Base-by-base conservation (phyloP, 768 basidiomycete species). In the Serendipita vermifera region DNA sequence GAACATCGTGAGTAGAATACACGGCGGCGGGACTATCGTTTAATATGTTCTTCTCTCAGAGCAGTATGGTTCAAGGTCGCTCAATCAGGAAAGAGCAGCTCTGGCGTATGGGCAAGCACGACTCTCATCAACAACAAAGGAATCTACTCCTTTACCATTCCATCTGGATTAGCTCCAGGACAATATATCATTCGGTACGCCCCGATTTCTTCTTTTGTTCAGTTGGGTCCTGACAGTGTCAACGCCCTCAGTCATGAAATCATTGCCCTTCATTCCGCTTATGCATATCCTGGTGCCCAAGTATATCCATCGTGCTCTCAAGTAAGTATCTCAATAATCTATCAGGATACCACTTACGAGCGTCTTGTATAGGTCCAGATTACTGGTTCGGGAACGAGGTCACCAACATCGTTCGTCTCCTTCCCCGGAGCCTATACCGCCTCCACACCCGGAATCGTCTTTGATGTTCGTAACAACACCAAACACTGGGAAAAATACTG, bases 21-120 rank as follows among this genome's bases (percentile, higher is more conserved):
- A 1, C 17, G 13, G 17, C 24, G 15, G n/a, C 20, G 17, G 33
- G 43, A 22, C 31, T 7, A 24, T 33, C 20, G 29, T 22, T 41
- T 22, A 1, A 27, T 22, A 51, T 22, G 36, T 15, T 32, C 46
- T 29, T 41, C 31, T 11, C 17, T 22, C 38, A 75, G 74, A 22
- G 71, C 72, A 14, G 74, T 76, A 3, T 77, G 76, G 77, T 76
- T 76, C 72, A 77, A 77, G 62, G 70, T 77, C 14, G 69, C 69
- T n/a, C 63, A 77, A 56, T 40, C 65, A 27, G 77, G 77, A n/a
- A 75, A 74, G 62, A 69, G 67, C 7, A 58, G 70, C 2, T 69
- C 69, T 53, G 75, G 75, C 5, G 67, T 68, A 41, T 75, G 75
- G 76, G 74, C 74, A 2, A 67, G 73, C 15, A 71, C 72, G 0